Base-by-base conservation (phyloP, 2,329 filamentous ascomycete species). In the Nemania sp. region DNA sequence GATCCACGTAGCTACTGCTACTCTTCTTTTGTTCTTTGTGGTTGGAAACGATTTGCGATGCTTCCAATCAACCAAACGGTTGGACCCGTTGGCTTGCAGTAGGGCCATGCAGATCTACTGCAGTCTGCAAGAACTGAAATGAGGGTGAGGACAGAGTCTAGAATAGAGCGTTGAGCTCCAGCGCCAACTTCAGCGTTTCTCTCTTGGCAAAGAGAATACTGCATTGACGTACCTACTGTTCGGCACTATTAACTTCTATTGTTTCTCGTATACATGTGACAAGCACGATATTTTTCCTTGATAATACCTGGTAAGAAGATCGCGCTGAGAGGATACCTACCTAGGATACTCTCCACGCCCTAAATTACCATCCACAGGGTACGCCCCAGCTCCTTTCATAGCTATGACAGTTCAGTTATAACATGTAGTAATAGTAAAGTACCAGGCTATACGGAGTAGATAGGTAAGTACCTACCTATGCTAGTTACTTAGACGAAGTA, bases 51-150 rank as follows among this genome's bases (percentile, higher is more conserved):
- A 65, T 56, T 56, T 59, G 54, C 32, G 62, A 66, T 57, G 57
- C 29, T 52, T 57, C 29, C 26, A 47, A 62, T 68, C 65, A 70
- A 26, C 62, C 63, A 49, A 26, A 20, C 57, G 59, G 66, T 24
- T 27, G 61, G 68, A 70, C 73, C 72, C 68, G 59, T 70, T 64
- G 45, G 62, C 60, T 66, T 75, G 76, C 75, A 76, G 70, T 51
- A 70, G 73, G 69, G 73, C 67, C 70, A 71, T 68, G 68, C 66
- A 69, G 68, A 63, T 69, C 67, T 73, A 70, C 73, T 76, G 71
- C 32, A 35, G 32, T 35, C 32, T 35, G 32, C 73, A 73, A 45
- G 69, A 56, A 64, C 66, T 74, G 70, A 77, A 77, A 77, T 77
- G 73, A 78, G 68, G 71, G 70, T 65, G 57, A 72, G 69, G 69